A percentile compares a stretch with the other conserved stretches of the same genome.
These are phyloP conservation scores for Lyophyllum shimeji DNA, from an alignment of 768 basidiomycete species.

Conservation along the genomic window DNA sequence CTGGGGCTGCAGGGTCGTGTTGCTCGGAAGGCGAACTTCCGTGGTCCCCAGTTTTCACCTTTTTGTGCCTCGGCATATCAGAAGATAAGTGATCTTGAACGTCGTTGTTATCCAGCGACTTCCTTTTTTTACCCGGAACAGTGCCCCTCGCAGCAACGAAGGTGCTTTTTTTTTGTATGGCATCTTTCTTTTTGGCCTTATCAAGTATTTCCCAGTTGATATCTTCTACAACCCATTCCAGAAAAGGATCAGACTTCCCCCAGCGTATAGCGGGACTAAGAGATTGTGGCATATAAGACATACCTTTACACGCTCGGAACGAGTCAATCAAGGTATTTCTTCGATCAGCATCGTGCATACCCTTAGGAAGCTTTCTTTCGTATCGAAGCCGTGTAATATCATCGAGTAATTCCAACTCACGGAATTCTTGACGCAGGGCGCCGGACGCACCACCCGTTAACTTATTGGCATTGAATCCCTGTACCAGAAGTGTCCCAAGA, in stretches of 20 bases:
- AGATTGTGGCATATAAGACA: slow-evolving; percentile 9
- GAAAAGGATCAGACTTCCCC: slow-evolving; percentile 10
- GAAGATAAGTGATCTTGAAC: neutral
- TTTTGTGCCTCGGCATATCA: neutral
- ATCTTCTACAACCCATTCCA: neutral
- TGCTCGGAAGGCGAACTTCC: neutral
- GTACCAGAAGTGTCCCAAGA: slow-evolving; percentile 29
- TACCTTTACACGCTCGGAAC: slow-evolving; percentile 7
- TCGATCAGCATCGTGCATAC: slow-evolving; percentile 6
- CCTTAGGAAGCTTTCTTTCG: slow-evolving; percentile 15
- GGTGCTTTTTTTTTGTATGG: neutral
- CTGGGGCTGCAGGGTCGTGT: neutral
- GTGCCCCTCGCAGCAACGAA: neutral
- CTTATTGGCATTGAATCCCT: slow-evolving; percentile 18
- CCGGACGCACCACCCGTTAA: slow-evolving; percentile 27
- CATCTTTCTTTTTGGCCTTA: neutral
- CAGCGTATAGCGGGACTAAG: slow-evolving; percentile 8
- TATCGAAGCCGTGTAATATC: slow-evolving; percentile 29
- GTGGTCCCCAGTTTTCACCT: neutral
- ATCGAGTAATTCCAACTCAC: slow-evolving; percentile 35
- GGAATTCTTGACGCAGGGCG: slow-evolving; percentile 28
- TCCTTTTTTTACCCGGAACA: neutral
- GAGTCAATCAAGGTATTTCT: slow-evolving; percentile 12
- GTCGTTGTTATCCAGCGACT: neutral
- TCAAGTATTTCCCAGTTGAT: neutral